Evolutionary conservation across 257 asterid genomes (phyloP).

Genomic region (Solanum neorickii): DNA sequence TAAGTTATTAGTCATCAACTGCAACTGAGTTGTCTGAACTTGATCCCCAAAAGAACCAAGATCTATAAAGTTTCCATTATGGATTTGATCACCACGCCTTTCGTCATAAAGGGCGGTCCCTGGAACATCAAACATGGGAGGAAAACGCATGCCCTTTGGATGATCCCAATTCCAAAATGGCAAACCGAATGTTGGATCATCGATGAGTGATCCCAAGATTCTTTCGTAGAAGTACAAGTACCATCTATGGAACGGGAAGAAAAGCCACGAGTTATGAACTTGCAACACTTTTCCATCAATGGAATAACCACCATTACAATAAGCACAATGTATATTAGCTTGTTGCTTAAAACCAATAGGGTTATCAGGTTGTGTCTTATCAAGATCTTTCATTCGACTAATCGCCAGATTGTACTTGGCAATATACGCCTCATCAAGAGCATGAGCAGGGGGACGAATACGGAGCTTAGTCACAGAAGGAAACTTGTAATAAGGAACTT

Average conservation of each 20-base stretch:
- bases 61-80: not conserved
- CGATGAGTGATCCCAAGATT: conserved; percentile 12
- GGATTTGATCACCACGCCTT: conserved; percentile 2
- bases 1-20: not conserved
- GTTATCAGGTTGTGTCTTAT: not conserved
- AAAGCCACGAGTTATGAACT: conserved; percentile 15
- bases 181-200: conserved; percentile 7
- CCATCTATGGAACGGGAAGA: conserved; percentile 24
- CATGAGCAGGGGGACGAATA: not conserved
- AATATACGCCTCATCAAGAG: not conserved
- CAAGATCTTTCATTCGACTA: not conserved
- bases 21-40: not conserved
- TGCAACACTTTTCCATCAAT: conserved; percentile 2
- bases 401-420: not conserved
- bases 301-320: conserved; percentile 12
- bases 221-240: conserved; percentile 19
- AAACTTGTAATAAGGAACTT: not conserved
- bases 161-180: conserved; percentile 21
- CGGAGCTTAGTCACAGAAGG: not conserved
- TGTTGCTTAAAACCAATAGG: conserved; percentile 15
- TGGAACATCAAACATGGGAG: not conserved
- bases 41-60: not conserved
- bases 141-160: conserved; percentile 11
- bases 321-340: conserved; percentile 26
- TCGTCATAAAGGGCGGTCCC: not conserved